Evolutionary conservation across 2,329 filamentous ascomycete genomes (phyloP).

Genomic region (Fusarium miscanthi): DNA sequence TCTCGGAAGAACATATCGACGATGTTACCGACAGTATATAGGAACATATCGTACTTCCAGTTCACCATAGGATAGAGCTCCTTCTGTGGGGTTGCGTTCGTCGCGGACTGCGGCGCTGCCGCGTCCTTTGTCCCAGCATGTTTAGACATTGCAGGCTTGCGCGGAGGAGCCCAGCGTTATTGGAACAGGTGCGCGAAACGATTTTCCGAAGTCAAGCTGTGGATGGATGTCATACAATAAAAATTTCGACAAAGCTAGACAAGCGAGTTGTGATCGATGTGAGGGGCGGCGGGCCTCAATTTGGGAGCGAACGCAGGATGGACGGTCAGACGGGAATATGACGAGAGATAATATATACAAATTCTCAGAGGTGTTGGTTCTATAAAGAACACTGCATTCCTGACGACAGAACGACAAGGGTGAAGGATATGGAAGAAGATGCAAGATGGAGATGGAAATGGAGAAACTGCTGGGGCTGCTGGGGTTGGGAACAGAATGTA

Average conservation of each 20-base stretch:
- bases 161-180: constrained; percentile 22
- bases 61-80: constrained; percentile 76
- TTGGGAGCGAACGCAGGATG: constrained; percentile 1
- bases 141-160: constrained; percentile 33
- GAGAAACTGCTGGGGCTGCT: constrained; percentile 37
- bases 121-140: constrained; percentile 41
- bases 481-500: constrained; percentile 24
- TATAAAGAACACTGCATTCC: constrained; percentile 16
- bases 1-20: constrained; percentile 98
- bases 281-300: constrained; percentile 27
- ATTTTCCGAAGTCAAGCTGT: constrained; percentile 3
- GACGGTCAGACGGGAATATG: neutral
- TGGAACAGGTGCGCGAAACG: neutral
- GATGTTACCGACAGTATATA: constrained; percentile 82
- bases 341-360: constrained; percentile 13
- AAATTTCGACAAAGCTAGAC: constrained; percentile 26
- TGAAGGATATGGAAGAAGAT: neutral
- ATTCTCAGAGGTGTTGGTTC: constrained; percentile 1
- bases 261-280: constrained; percentile 14
- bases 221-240: constrained; percentile 11
- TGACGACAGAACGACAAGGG: neutral
- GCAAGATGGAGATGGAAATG: constrained; percentile 10
- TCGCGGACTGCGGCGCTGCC: constrained; percentile 41
- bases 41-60: constrained; percentile 81
- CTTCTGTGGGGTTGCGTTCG: constrained; percentile 52